Conservation (phyloP, 2,329 filamentous ascomycete genomes). For the Aspergillus fischeri region DNA sequence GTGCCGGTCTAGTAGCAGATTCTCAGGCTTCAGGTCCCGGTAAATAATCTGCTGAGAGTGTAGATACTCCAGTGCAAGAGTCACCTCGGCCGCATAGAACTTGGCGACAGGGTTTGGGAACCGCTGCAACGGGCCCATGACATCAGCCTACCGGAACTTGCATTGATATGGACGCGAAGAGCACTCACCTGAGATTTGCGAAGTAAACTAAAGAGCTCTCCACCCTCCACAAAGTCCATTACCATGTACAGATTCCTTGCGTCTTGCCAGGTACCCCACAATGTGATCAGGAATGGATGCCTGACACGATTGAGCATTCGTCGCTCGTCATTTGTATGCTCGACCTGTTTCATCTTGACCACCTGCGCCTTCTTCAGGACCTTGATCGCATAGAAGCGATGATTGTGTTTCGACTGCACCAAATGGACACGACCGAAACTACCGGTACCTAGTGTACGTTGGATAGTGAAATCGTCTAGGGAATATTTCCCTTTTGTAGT, state of each 20-base stretch:
- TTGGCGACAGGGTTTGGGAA: slow-evolving; percentile 99
- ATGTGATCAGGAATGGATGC: slow-evolving; percentile 93
- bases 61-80: slow-evolving; percentile 89
- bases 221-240: slow-evolving; percentile 99
- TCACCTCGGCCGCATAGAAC: slow-evolving; percentile 98
- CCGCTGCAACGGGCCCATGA: slow-evolving; percentile 54
- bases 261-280: slow-evolving; percentile 98
- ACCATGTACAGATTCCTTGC: slow-evolving; percentile 98
- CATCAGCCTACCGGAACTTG: background rate
- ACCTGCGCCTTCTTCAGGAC: slow-evolving; percentile 98
- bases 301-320: slow-evolving; percentile 95
- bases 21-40: slow-evolving; percentile 93
- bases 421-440: slow-evolving; percentile 96
- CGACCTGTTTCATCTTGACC: slow-evolving; percentile 99
- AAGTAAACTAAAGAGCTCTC: slow-evolving; percentile 91
- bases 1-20: slow-evolving; percentile 84
- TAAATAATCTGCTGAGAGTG: slow-evolving; percentile 97
- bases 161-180: slow-evolving; percentile 4
- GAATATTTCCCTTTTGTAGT: slow-evolving; percentile 98
- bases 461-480: slow-evolving; percentile 80
- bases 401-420: slow-evolving; percentile 96
- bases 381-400: slow-evolving; percentile 97
- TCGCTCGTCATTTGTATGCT: slow-evolving; percentile 97
- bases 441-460: slow-evolving; percentile 89
- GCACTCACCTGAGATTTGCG: slow-evolving; percentile 79